A percentile compares a stretch with the other conserved stretches of the same genome.
Conservation (phyloP, 2,329 filamentous ascomycete species). For the Fusarium pilosicola region DNA sequence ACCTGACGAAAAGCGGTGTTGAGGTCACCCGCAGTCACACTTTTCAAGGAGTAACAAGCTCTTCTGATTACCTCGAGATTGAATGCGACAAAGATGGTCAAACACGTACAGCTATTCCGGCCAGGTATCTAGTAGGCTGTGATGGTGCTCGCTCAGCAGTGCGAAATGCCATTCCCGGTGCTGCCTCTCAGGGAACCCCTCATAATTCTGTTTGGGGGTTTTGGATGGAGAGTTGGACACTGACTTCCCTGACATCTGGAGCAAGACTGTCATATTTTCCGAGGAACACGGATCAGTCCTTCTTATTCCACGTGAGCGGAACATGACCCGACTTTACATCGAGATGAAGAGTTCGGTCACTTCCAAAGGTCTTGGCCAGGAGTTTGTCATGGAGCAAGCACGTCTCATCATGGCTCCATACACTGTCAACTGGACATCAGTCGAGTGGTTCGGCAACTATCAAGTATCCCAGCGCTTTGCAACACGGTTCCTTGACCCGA, state of each 20-base stretch:
- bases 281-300: slow-evolving; percentile 74
- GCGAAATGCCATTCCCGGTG: slow-evolving; percentile 68
- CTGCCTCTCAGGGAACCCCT: slow-evolving; percentile 64
- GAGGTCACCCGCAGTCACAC: slow-evolving; percentile 73
- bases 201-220: slow-evolving; percentile 73
- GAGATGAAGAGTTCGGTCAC: slow-evolving; percentile 60
- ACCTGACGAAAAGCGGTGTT: slow-evolving; percentile 71
- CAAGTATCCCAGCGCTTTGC: slow-evolving; percentile 77
- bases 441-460: slow-evolving; percentile 78
- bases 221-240: slow-evolving; percentile 76
- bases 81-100: slow-evolving; percentile 50
- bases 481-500: slow-evolving; percentile 70
- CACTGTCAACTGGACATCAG: slow-evolving; percentile 64
- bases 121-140: slow-evolving; percentile 43
- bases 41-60: slow-evolving; percentile 59
- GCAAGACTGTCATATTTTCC: slow-evolving; percentile 75
- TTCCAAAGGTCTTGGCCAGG: slow-evolving; percentile 60
- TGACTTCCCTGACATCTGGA: slow-evolving; percentile 79
- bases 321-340: slow-evolving; percentile 74
- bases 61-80: slow-evolving; percentile 53
- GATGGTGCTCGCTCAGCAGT: slow-evolving; percentile 79
- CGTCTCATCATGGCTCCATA: slow-evolving; percentile 68
- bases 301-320: slow-evolving; percentile 77
- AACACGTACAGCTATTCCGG: slow-evolving; percentile 16
- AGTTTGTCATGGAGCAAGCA: slow-evolving; percentile 76